Conservation (phyloP, 129 eudicot species). For the Silybum marianum region DNA sequence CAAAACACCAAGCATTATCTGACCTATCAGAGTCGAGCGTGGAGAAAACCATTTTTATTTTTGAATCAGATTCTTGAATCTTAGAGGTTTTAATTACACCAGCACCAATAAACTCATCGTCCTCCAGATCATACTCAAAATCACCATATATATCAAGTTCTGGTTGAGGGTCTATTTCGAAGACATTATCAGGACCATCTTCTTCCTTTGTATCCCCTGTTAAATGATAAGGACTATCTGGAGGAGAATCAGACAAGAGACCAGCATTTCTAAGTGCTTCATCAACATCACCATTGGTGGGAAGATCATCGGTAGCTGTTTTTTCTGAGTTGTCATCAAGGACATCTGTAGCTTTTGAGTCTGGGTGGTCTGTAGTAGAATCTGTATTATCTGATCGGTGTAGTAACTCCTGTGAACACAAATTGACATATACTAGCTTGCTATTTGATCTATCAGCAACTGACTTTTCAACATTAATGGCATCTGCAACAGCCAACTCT, state of each 20-base stretch:
- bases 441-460: constrained; percentile 81
- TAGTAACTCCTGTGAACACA: constrained; percentile 75
- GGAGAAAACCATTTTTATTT: constrained; percentile 72
- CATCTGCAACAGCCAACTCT: constrained; percentile 92
- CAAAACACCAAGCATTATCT: constrained; percentile 28
- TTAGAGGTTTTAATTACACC: constrained; percentile 46
- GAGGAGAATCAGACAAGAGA: constrained; percentile 86
- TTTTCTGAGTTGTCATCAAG: constrained; percentile 35
- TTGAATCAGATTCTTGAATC: constrained; percentile 50
- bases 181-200: constrained; percentile 67
- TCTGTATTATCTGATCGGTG: constrained; percentile 45
- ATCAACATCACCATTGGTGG: constrained; percentile 42
- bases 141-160: constrained; percentile 95
- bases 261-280: constrained; percentile 88
- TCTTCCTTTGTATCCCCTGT: constrained; percentile 38
- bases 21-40: constrained; percentile 45
- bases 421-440: constrained; percentile 80
- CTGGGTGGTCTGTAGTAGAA: constrained; percentile 30
- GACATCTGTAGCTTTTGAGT: constrained; percentile 37
- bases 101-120: constrained; percentile 70
- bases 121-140: constrained; percentile 89
- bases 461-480: constrained; percentile 80
- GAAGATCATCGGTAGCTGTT: constrained; percentile 33
- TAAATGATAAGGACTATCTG: constrained; percentile 56
- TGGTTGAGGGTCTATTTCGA: constrained; percentile 75